Conservation (phyloP, 2,329 filamentous ascomycete species). For the Colletotrichum brevisporum region DNA sequence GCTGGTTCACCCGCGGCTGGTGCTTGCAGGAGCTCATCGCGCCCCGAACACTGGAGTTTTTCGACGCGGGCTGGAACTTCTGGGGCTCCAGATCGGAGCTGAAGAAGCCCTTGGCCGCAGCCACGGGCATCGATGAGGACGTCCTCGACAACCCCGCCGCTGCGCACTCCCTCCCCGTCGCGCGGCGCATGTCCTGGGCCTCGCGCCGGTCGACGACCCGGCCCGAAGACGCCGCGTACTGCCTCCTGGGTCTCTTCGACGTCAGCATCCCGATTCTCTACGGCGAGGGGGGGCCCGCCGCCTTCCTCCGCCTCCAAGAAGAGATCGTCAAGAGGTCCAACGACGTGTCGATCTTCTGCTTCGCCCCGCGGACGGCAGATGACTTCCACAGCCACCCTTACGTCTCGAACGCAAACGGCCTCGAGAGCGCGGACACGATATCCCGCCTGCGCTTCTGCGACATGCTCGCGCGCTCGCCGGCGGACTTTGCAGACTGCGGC, state of each 20-base stretch:
- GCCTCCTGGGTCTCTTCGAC: conserved; percentile 46
- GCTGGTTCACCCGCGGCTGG: not conserved
- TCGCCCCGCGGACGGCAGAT: not conserved
- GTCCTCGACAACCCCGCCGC: not conserved
- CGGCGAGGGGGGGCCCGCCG: conserved; percentile 43
- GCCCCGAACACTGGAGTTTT: not conserved
- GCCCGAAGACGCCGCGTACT: conserved; percentile 45
- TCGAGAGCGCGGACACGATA: fast-evolving
- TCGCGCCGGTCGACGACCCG: conserved; percentile 41
- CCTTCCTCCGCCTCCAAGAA: conserved; percentile 42
- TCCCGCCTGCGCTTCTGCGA: not conserved
- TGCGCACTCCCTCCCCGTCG: conserved; percentile 12
- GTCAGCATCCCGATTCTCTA: conserved; percentile 47
- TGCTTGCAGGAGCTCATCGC: not conserved
- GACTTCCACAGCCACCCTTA: not conserved
- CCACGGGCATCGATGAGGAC: not conserved
- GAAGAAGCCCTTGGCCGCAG: not conserved
- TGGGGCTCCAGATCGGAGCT: fast-evolving
- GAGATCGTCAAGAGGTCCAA: not conserved
- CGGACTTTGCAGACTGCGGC: not conserved
- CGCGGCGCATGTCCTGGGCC: conserved; percentile 46
- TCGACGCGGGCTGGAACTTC: not conserved
- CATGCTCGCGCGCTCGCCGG: not conserved
- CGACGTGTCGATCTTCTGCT: conserved; percentile 2
- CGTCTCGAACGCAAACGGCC: not conserved